Evolutionary conservation across 169 alveolate genomes (phyloP).

Genomic region (Sarcocystis neurona): DNA sequence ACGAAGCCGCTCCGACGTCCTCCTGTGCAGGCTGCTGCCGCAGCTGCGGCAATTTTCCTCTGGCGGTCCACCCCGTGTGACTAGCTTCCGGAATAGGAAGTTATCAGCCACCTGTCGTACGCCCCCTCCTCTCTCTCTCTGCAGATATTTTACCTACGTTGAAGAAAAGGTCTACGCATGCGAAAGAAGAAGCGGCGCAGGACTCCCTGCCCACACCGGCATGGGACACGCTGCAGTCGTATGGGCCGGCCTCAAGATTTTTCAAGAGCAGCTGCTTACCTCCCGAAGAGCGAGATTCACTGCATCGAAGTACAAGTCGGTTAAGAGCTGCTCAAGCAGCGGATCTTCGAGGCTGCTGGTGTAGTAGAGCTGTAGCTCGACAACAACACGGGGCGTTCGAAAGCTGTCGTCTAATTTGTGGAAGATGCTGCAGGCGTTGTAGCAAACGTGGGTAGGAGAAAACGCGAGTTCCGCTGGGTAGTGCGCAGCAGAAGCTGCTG

Average conservation of each 20-base stretch:
- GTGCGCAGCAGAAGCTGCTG: too few relatives aligned
- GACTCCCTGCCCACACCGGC: not conserved
- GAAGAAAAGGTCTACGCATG: too few relatives aligned
- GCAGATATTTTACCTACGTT: too few relatives aligned
- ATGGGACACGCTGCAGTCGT: too few relatives aligned
- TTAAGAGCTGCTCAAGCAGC: constrained; percentile 19
- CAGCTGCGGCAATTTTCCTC: too few relatives aligned
- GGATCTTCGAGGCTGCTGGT: not conserved
- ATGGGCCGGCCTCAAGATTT: too few relatives aligned
- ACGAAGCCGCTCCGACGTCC: too few relatives aligned
- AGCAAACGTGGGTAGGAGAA: not conserved
- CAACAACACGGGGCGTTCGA: constrained; percentile 5
- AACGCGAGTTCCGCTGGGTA: not conserved
- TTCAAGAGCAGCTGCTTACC: constrained; percentile 36
- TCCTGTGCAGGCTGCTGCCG: too few relatives aligned
- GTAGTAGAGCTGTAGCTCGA: constrained; percentile 32
- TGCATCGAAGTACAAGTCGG: constrained; percentile 13
- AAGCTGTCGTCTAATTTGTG: constrained; percentile 31
- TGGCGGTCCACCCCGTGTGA: too few relatives aligned
- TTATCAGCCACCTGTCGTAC: too few relatives aligned
- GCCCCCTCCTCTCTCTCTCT: too few relatives aligned
- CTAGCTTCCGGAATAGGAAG: too few relatives aligned
- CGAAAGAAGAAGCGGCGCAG: not conserved
- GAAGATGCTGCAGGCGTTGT: constrained; percentile 25
- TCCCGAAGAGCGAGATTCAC: constrained; percentile 16